Evolutionary conservation across 2,329 filamentous ascomycete species (phyloP).

Genomic region (Calonectria leucothoes): DNA sequence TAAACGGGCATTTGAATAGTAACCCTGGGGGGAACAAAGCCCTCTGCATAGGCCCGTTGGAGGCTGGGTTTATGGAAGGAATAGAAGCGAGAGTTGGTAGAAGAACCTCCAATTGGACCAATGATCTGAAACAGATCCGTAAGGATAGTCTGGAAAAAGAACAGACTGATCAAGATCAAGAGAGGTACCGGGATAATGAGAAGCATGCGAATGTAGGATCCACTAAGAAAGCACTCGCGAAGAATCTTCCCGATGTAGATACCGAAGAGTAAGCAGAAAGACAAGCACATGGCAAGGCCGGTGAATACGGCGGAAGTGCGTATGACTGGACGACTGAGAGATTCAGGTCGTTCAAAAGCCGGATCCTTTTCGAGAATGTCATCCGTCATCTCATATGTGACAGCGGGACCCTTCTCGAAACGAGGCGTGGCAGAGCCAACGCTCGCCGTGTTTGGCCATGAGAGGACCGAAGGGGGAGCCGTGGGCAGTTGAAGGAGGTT

Average conservation of each 20-base stretch:
- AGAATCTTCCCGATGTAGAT: conserved; percentile 51
- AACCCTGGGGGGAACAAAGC: conserved; percentile 40
- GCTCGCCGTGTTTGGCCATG: conserved; percentile 6
- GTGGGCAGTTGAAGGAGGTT: conserved; percentile 15
- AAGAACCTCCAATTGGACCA: conserved; percentile 59
- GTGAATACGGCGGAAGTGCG: conserved; percentile 42
- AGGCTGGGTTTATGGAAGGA: conserved; percentile 52
- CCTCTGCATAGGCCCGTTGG: conserved; percentile 45
- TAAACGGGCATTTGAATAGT: conserved; percentile 19
- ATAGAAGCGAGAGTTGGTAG: conserved; percentile 58
- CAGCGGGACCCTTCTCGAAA: neutral
- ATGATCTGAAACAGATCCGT: conserved; percentile 56
- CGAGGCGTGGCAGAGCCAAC: neutral
- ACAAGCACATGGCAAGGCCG: conserved; percentile 50
- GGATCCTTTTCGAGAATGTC: conserved; percentile 11
- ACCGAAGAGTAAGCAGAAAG: conserved; percentile 53
- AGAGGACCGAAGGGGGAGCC: neutral
- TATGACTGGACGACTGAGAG: neutral
- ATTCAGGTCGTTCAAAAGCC: conserved; percentile 2
- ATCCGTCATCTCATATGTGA: neutral
- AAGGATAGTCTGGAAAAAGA: conserved; percentile 59
- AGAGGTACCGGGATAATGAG: conserved; percentile 50
- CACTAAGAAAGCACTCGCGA: conserved; percentile 52
- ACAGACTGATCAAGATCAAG: conserved; percentile 47
- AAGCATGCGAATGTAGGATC: conserved; percentile 51